A percentile compares a stretch with the other conserved stretches of the same genome.
Conservation (phyloP, 441 rosid genomes). For the Aleurites moluccanus region DNA sequence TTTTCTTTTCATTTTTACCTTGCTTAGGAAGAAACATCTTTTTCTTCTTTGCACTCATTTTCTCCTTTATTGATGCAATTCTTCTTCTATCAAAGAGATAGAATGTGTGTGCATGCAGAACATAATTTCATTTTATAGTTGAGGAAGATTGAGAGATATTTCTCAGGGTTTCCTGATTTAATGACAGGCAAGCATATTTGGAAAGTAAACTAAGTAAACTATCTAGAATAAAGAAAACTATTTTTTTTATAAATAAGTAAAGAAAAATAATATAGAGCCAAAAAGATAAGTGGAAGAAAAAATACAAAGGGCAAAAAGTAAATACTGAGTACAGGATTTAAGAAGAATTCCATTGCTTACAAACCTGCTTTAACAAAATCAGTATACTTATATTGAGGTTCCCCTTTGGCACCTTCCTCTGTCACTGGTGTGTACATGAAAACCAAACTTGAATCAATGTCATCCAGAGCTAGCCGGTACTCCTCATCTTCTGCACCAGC, state of each 20-base stretch:
- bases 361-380: constrained; percentile 96
- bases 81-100: background rate
- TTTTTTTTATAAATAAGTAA: background rate
- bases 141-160: background rate
- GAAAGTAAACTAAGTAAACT: background rate
- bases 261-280: background rate
- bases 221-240: background rate
- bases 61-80: background rate
- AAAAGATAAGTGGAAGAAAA: constrained; percentile 1
- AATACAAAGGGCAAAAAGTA: background rate
- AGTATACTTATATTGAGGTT: constrained; percentile 93
- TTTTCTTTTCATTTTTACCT: background rate
- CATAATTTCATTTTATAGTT: background rate
- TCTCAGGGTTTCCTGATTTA: background rate
- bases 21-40: background rate
- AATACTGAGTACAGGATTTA: background rate
- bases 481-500: constrained; percentile 94
- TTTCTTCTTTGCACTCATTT: background rate
- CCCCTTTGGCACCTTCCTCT: constrained; percentile 96
- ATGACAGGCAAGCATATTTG: background rate
- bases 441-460: constrained; percentile 92
- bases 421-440: constrained; percentile 98
- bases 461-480: constrained; percentile 74
- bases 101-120: background rate
- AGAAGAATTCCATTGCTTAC: constrained; percentile 19